These are phyloP conservation scores for Tillandsia leiboldiana DNA, from an alignment of 176 grass and related monocot genomes.

Conservation along the genomic window DNA sequence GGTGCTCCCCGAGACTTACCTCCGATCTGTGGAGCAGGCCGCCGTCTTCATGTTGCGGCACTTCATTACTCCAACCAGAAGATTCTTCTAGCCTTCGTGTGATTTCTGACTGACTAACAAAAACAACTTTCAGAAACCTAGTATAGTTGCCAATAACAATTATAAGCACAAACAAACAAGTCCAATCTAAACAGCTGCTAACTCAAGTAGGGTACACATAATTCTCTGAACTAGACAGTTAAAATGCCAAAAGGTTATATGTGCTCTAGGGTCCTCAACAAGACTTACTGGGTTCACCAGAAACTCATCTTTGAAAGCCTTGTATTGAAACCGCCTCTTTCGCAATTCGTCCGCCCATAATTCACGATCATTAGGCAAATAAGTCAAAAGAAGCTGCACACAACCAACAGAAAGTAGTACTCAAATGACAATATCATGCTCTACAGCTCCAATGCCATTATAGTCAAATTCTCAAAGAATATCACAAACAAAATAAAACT, in stretches of 20 bases:
- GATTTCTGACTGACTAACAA: slow-evolving; percentile 72
- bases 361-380: slow-evolving; percentile 57
- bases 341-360: slow-evolving; percentile 58
- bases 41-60: slow-evolving; percentile 18
- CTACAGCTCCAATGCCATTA: slow-evolving; percentile 11
- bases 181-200: not conserved
- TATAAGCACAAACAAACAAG: not conserved
- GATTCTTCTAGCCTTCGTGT: slow-evolving; percentile 27
- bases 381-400: slow-evolving; percentile 65
- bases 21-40: slow-evolving; percentile 48
- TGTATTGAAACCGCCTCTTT: slow-evolving; percentile 57
- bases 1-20: slow-evolving; percentile 55
- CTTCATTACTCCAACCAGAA: slow-evolving; percentile 6
- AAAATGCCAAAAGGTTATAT: not conserved
- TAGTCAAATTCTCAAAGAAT: not conserved
- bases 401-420: slow-evolving; percentile 17
- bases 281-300: slow-evolving; percentile 61
- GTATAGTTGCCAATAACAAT: not conserved
- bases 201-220: slow-evolving; percentile 4
- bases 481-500: not conserved
- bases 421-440: slow-evolving; percentile 17
- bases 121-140: slow-evolving; percentile 23
- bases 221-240: not conserved
- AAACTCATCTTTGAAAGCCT: slow-evolving; percentile 68
- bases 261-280: slow-evolving; percentile 7